Base-by-base conservation (phyloP, 2,329 filamentous ascomycete genomes). In the Myriosclerotinia curreyana region DNA sequence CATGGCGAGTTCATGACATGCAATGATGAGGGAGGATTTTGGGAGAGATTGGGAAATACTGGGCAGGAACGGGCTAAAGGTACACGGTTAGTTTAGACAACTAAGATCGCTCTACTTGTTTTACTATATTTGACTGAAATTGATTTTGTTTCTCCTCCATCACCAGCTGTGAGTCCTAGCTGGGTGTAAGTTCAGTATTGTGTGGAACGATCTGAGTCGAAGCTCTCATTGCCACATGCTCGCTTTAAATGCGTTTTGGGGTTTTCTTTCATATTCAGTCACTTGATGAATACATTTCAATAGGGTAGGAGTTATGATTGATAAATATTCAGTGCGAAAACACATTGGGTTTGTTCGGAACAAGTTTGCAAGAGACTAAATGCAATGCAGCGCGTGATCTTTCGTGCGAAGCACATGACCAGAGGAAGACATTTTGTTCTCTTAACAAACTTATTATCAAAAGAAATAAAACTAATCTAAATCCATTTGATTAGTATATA, bases 11-110 rank as follows among this genome's bases (percentile, higher is more conserved):
- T 48, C 20, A 25, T 48, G 8, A 25, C 8, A 59, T 6, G 15
- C 46, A 22, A 46, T 12, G 38, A 28, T 8, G 4, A 17, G 53
- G 38, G 31, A 12, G 22, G 22, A 44, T 42, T n/a, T 31, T 9
- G 17, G 55, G 42, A 46, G 48, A 55, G 53, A 55, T 15, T 55
- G 36, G 53, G 22, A 31, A 17, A 20, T 20, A 48, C n/a, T 48
- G 44, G 44, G n/a, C 9, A 11, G 44, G 44, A 31, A 11, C 36
- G 17, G 7, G 8, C 8, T 17, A 9, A 22, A 17, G n/a, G 54
- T n/a, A 48, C 3, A 25, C 22, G 5, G 5, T 20, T 46, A 14
- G 28, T 12, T 58, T 36, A 48, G 42, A 36, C 8, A 15, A 48
- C 36, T 36, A 12, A 5, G 42, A 25, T 3, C 20, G 55, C n/a